Base-by-base conservation (phyloP, 768 basidiomycete genomes). In the Hebeloma cylindrosporum region DNA sequence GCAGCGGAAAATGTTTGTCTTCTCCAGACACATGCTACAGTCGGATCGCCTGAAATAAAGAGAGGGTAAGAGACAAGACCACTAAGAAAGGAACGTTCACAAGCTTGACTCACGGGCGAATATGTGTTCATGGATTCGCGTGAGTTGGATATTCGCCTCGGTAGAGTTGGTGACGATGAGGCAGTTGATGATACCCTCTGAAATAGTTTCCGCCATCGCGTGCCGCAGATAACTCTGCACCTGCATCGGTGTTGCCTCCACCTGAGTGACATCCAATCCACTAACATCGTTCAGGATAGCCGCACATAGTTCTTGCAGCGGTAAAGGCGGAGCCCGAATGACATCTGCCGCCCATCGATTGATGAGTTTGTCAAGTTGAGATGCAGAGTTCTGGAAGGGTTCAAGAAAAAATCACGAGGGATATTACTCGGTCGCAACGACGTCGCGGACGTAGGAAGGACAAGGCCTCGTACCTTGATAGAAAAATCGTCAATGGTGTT, bases 21-120 rank as follows among this genome's bases (percentile, higher is more conserved):
- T 17, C 91, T 80, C 91, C 91, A 93, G 14, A 93, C 90, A 29
- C 80, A 78, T 0, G 91, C 91, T n/a, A 93, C 88, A 3, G 88
- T 83, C 9, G 91, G 83, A 57, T 93, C 88, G 39, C 88, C 88
- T 92, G 55, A 31, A 40, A 11, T 39, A 18, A 14, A 35, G 17
- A 43, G 44, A 23, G 25, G 33, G 26, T 21, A 30, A 25, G n/a
- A 46, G 30, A 25, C 34, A 10, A 34, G 18, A 34, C 11, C n/a
- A n/a, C 26, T 28, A 23, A 11, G 8, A 28, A 26, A 48, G n/a
- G 13, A 22, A 39, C 8, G 23, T 35, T 23, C 23, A 28, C 41
- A 13, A n/a, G 21, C 4, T 7, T 34, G 25, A 72, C 88, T 60
- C 58, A 90, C 91, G 79, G 18, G 83, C 74, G 55, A 93, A 93